Base-by-base conservation (phyloP, 2,329 filamentous ascomycete species). In the Diaporthe sp. region DNA sequence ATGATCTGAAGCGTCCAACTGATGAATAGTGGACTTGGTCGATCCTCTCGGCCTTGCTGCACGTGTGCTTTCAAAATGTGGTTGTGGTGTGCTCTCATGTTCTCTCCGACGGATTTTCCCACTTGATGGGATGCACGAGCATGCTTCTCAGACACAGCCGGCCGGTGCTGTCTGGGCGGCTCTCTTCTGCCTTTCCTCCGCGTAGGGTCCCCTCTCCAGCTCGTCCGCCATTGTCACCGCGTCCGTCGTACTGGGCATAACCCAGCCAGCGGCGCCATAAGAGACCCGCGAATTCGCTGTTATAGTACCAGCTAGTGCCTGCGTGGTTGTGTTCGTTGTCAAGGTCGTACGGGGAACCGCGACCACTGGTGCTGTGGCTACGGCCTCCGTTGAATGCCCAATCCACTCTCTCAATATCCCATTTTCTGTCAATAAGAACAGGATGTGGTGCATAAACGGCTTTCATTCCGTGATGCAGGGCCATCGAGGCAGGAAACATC, bases 261-360 rank as follows among this genome's bases (percentile, higher is more conserved):
- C 89, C 89, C 60, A 97, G 84, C 95, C 95, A 97, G 58, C 94
- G 87, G 68, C 93, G 88, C 90, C 95, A 97, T 77, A 97, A 81
- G n/a, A 93, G 89, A 6, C 92, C 89, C 0, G 94, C 92, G 80
- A 97, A 97, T 67, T 92, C 89, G 30, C 92, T 92, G 78, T 95
- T 93, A 83, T 95, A 97, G 83, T 96, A 97, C 94, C 94, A 97
- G 58, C 89, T 95, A 57, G 92, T 92, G 19, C 95, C 94, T 78
- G 91, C 90, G 85, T 96, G 95, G 82, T 96, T 96, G 82, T 95
- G 94, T 83, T 97, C 95, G 71, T 95, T 92, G 77, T 90, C 88
- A 28, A 88, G 79, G 73, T 92, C 91, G 78, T 93, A 95, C 9
- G 94, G 89, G 52, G 91, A 92, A 47, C 93, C 91, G 40, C 87